Conservation (phyloP, 345 rosid genomes). For the Capsella bursapastoris region DNA sequence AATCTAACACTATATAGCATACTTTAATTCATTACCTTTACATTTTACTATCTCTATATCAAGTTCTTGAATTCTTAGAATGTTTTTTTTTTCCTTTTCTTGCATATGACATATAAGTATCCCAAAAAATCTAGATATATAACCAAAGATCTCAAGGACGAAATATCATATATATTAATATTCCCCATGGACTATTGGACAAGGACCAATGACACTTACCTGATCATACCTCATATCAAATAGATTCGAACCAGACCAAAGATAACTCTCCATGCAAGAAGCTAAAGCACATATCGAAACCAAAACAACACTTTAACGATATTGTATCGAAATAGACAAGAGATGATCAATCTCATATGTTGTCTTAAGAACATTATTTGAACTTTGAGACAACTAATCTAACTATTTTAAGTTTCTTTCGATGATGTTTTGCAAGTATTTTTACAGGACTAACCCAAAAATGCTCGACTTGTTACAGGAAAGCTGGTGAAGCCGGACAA, state of each 20-base stretch:
- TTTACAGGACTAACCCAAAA: conserved; percentile 27
- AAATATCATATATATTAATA: not conserved
- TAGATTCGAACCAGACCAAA: not conserved
- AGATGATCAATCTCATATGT: not conserved
- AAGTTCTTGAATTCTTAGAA: conserved; percentile 14
- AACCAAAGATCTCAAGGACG: conserved; percentile 21
- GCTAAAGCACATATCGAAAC: not conserved
- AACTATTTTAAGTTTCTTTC: not conserved
- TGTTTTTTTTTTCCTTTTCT: not conserved
- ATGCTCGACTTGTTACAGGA: conserved; percentile 42
- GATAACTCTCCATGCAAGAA: conserved; percentile 12
- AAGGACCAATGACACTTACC: conserved; percentile 5
- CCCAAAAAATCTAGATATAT: not conserved
- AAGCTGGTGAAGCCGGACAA: conserved; percentile 49
- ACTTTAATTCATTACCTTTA: too few species aligned
- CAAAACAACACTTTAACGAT: not conserved
- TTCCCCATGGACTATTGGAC: conserved; percentile 13
- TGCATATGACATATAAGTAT: not conserved
- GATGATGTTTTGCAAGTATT: conserved; percentile 1
- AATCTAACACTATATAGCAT: not conserved
- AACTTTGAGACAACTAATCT: not conserved
- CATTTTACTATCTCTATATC: not conserved
- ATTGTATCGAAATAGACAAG: not conserved
- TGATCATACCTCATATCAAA: not conserved
- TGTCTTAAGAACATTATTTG: not conserved